phyloP scores from a whole-genome alignment of 768 basidiomycete genomes.

The Tephrocybe sp. region DNA sequence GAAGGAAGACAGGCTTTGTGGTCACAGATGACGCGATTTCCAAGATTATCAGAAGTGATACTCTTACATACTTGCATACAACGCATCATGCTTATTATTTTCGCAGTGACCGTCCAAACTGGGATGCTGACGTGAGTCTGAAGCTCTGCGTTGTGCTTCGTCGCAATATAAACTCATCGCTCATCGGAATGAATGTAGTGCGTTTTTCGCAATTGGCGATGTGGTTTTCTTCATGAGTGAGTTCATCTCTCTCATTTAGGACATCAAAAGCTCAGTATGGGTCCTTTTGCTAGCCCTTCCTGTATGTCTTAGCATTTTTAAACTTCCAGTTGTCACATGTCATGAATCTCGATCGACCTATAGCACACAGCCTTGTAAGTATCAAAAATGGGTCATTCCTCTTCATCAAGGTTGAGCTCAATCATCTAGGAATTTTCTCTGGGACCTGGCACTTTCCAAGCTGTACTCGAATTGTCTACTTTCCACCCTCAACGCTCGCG shows the following conservation, averaged over 20 bases:
- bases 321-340: not conserved
- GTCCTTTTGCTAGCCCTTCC: slow-evolving; percentile 29
- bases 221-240: slow-evolving; percentile 47
- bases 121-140: slow-evolving; percentile 36
- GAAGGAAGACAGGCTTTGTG: slow-evolving; percentile 33
- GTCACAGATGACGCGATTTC: slow-evolving; percentile 34
- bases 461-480: slow-evolving; percentile 49
- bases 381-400: not conserved
- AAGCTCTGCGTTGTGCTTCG: not conserved
- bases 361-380: slow-evolving; percentile 46
- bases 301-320: slow-evolving; percentile 19
- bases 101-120: slow-evolving; percentile 42
- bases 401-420: not conserved
- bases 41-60: slow-evolving; percentile 32
- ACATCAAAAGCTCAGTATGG: not conserved
- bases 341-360: not conserved
- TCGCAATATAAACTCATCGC: not conserved
- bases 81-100: not conserved
- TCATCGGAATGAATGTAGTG: slow-evolving; percentile 20
- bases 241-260: slow-evolving; percentile 17
- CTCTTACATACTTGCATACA: not conserved
- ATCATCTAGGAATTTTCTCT: slow-evolving; percentile 43
- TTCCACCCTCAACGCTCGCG: slow-evolving; percentile 48
- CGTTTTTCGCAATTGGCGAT: slow-evolving; percentile 42
- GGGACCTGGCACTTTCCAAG: slow-evolving; percentile 48